phyloP scores from a whole-genome alignment of 805 yeast genomes.

The Maudiozyma bulderi region DNA sequence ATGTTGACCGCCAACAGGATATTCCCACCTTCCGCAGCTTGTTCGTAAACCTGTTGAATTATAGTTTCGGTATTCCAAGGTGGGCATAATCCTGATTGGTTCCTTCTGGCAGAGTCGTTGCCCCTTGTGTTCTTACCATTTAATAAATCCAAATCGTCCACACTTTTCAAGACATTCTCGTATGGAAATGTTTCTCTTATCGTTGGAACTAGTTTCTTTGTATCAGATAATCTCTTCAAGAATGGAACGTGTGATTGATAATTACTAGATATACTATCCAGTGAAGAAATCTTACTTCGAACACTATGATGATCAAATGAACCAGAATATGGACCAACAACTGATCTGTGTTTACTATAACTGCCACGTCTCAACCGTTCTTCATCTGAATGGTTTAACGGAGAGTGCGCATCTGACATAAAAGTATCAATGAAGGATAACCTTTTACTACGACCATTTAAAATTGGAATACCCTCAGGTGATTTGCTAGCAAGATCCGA shows the following conservation, averaged over 20 bases:
- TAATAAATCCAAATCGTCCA: background rate
- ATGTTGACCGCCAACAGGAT: slow-evolving; percentile 22
- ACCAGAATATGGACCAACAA: slow-evolving; percentile 1
- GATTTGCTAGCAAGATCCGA: background rate
- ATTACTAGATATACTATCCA: slow-evolving; percentile 5
- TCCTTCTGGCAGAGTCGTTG: background rate
- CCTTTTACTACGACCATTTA: slow-evolving; percentile 14
- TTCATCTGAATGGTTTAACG: slow-evolving; percentile 7
- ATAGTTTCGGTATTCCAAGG: slow-evolving; percentile 27
- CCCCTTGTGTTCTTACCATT: background rate
- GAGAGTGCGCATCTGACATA: slow-evolving; percentile 20
- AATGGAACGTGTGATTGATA: slow-evolving; percentile 1
- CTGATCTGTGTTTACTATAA: background rate
- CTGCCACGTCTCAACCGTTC: background rate
- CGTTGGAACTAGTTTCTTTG: background rate
- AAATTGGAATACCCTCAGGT: slow-evolving; percentile 14
- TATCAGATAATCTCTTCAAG: slow-evolving; percentile 2
- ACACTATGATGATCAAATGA: slow-evolving; percentile 15
- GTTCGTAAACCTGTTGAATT: slow-evolving; percentile 22
- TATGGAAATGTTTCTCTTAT: background rate
- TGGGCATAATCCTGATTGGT: slow-evolving; percentile 5
- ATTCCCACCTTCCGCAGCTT: slow-evolving; percentile 26
- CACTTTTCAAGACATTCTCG: background rate
- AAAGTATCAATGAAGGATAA: slow-evolving; percentile 27
- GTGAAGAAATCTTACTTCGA: slow-evolving; percentile 12